A percentile compares a stretch with the other conserved stretches of the same genome.
These are phyloP conservation scores for Aspergillus amoenus DNA, from an alignment of 2,329 filamentous ascomycete genomes.

Conservation along the genomic window DNA sequence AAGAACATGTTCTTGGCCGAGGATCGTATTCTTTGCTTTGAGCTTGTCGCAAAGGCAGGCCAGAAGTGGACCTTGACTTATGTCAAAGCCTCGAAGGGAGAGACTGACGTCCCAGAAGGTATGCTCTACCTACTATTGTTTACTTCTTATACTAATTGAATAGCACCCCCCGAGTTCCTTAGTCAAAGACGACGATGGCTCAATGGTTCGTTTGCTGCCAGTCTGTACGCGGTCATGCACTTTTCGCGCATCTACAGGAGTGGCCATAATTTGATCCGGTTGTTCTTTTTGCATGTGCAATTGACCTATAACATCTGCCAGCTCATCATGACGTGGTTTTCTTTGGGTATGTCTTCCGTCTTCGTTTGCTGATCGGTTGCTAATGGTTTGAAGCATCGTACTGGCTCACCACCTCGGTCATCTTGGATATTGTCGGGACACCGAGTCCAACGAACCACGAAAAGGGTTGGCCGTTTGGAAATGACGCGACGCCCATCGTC, in stretches of 20 bases:
- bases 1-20: slow-evolving; percentile 99
- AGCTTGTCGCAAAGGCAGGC: slow-evolving; percentile 95
- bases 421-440: slow-evolving; percentile 92
- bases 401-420: slow-evolving; percentile 94
- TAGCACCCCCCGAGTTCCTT: slow-evolving; percentile 78
- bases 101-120: slow-evolving; percentile 97
- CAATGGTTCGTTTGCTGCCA: slow-evolving; percentile 97
- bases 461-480: slow-evolving; percentile 86
- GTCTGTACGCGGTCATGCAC: slow-evolving; percentile 96
- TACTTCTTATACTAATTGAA: neutral
- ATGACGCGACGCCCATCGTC: slow-evolving; percentile 79
- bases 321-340: slow-evolving; percentile 89
- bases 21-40: slow-evolving; percentile 99
- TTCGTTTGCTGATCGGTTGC: neutral
- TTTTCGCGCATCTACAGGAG: slow-evolving; percentile 98
- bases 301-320: slow-evolving; percentile 91
- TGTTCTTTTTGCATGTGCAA: slow-evolving; percentile 98
- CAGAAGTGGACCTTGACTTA: slow-evolving; percentile 99
- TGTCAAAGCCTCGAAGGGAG: slow-evolving; percentile 97
- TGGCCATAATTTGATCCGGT: slow-evolving; percentile 94
- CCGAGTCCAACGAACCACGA: slow-evolving; percentile 55
- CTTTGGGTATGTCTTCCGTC: slow-evolving; percentile 47
- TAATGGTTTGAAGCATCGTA: slow-evolving; percentile 65
- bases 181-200: slow-evolving; percentile 97
- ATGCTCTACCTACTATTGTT: slow-evolving; percentile 33